Evolutionary conservation across 2,329 filamentous ascomycete genomes (phyloP).

Genomic region (Aspergillus udagawae): DNA sequence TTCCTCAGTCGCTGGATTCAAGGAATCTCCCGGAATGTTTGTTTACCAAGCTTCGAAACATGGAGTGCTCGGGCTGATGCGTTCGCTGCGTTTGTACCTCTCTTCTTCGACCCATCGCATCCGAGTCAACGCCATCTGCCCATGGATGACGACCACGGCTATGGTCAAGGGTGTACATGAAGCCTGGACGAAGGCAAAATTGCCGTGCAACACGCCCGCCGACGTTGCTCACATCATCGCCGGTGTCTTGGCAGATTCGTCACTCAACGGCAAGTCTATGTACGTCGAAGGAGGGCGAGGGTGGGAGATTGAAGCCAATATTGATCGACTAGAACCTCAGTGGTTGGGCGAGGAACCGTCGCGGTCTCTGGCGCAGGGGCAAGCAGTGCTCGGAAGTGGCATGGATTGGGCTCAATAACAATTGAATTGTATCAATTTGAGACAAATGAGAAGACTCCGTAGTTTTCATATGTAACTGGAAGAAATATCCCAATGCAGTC

Average conservation of each 20-base stretch:
- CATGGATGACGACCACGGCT: constrained; percentile 42
- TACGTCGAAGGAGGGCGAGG: constrained; percentile 42
- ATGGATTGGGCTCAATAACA: background rate
- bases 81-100: constrained; percentile 39
- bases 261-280: constrained; percentile 39
- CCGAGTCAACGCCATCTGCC: constrained; percentile 44
- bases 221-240: constrained; percentile 40
- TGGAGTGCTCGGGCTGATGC: constrained; percentile 49
- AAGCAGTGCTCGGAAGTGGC: constrained; percentile 23
- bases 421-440: background rate
- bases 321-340: constrained; percentile 38
- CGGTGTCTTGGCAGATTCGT: constrained; percentile 31
- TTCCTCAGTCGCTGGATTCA: constrained; percentile 47
- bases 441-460: background rate
- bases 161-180: constrained; percentile 34
- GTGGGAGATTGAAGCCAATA: constrained; percentile 43
- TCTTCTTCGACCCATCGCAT: constrained; percentile 33
- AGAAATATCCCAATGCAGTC: background rate
- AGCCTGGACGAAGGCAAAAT: constrained; percentile 33
- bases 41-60: constrained; percentile 49
- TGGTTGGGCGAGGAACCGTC: constrained; percentile 43
- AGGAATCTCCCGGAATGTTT: constrained; percentile 45
- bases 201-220: constrained; percentile 38
- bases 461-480: background rate
- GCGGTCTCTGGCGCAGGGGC: constrained; percentile 31